phyloP scores from a whole-genome alignment of 805 yeast species.

The Saccharomyces eubayanus region DNA sequence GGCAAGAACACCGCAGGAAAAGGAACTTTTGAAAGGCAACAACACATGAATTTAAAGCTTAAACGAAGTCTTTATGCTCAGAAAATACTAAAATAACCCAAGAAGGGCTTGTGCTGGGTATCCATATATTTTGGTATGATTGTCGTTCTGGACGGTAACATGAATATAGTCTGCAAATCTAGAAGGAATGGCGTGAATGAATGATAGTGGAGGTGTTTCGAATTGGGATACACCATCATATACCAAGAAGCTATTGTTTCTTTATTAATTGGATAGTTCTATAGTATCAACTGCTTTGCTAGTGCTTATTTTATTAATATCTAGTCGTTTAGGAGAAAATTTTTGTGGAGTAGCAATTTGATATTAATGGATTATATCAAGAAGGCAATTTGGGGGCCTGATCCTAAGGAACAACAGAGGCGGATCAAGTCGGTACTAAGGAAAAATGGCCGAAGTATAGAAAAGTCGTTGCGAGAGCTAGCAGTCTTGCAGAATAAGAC shows the following conservation, averaged over 20 bases:
- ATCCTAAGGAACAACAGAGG: conserved; percentile 78
- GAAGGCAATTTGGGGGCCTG: conserved; percentile 92
- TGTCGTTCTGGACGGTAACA: too few relatives aligned
- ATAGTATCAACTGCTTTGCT: not conserved
- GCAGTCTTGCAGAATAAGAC: conserved; percentile 67
- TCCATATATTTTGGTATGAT: too few relatives aligned
- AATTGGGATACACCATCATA: too few relatives aligned
- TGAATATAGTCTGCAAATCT: too few relatives aligned
- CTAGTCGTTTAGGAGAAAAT: not conserved
- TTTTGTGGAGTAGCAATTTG: not conserved
- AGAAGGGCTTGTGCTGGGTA: too few relatives aligned
- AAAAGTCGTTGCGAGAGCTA: conserved; percentile 52
- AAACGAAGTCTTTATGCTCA: not conserved
- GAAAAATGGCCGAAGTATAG: conserved; percentile 77
- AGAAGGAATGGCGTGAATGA: too few relatives aligned
- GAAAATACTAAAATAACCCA: too few relatives aligned
- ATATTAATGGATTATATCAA: conserved; percentile 68
- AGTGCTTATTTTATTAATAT: not conserved
- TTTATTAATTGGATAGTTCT: not conserved
- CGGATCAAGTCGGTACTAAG: conserved; percentile 73
- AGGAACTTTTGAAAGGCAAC: not conserved
- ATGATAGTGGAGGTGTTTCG: too few relatives aligned
- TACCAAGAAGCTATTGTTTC: too few relatives aligned
- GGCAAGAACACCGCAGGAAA: not conserved
- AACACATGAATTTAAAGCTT: not conserved